phyloP scores from a whole-genome alignment of 805 yeast genomes.

The Naumovozyma baii region DNA sequence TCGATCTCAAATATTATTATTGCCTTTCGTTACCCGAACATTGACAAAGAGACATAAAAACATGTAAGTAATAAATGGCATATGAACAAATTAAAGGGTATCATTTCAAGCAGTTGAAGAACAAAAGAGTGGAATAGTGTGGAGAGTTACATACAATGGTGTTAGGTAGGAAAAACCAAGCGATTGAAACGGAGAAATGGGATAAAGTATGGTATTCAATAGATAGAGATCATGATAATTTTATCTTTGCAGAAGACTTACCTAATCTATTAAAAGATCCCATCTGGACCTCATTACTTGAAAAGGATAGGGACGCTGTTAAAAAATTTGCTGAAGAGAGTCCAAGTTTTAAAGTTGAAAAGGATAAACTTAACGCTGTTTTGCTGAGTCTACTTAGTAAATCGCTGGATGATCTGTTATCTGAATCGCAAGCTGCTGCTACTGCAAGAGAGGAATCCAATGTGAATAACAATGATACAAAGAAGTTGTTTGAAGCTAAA shows the following conservation, averaged over 20 bases:
- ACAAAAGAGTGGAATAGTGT: no score
- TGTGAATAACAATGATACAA: not conserved
- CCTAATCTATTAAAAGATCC: constrained; percentile 12
- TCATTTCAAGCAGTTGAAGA: no score
- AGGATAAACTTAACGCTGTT: constrained; percentile 21
- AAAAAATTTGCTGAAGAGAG: constrained; percentile 22
- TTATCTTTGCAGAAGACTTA: constrained; percentile 25
- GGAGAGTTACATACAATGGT: no score
- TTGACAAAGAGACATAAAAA: not conserved
- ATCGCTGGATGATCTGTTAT: not conserved
- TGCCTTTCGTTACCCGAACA: not conserved
- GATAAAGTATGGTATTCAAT: constrained; percentile 20
- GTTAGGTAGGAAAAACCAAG: not conserved
- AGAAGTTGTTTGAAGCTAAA: not conserved
- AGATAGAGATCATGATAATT: constrained; percentile 14
- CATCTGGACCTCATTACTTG: not conserved
- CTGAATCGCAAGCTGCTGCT: no score
- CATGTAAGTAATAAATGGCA: not conserved
- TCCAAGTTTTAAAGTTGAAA: constrained; percentile 25
- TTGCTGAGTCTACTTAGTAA: not conserved
- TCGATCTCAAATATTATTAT: no score
- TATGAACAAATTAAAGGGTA: not conserved
- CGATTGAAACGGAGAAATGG: not conserved
- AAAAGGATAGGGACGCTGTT: not conserved
- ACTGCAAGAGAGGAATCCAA: no score